These are phyloP conservation scores for Furcasterigmium sp. DNA, from an alignment of 2,329 filamentous ascomycete species.

Conservation along the genomic window DNA sequence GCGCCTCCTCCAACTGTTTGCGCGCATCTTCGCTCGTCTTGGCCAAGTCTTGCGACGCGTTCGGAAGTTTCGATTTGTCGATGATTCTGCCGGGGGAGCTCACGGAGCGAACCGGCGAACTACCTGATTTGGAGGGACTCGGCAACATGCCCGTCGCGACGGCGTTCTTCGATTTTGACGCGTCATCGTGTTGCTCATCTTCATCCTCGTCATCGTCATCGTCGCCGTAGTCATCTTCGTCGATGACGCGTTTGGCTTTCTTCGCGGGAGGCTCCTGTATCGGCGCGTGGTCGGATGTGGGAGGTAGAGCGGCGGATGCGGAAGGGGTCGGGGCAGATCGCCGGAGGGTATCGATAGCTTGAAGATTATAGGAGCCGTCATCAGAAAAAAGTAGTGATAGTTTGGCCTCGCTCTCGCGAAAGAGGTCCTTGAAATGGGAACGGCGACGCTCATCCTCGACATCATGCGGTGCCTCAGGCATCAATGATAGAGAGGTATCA, in stretches of 20 bases:
- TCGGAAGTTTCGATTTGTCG: slow-evolving; percentile 47
- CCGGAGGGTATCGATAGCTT: slow-evolving; percentile 49
- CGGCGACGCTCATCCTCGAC: slow-evolving; percentile 66
- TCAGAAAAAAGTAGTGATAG: slow-evolving; percentile 69
- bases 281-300: slow-evolving; percentile 53
- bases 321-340: slow-evolving; percentile 32
- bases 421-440: slow-evolving; percentile 71
- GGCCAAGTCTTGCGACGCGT: slow-evolving; percentile 44
- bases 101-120: slow-evolving; percentile 58
- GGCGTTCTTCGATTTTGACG: slow-evolving; percentile 45
- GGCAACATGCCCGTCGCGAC: slow-evolving; percentile 54
- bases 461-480: slow-evolving; percentile 58
- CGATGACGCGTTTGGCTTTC: slow-evolving; percentile 70
- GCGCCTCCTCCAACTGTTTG: slow-evolving; percentile 88
- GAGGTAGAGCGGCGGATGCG: slow-evolving; percentile 50
- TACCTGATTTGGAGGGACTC: slow-evolving; percentile 66
- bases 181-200: slow-evolving; percentile 51
- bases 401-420: slow-evolving; percentile 69
- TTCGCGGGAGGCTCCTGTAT: slow-evolving; percentile 62
- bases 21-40: slow-evolving; percentile 83
- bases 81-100: slow-evolving; percentile 53
- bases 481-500: slow-evolving; percentile 42
- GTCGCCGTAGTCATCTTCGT: slow-evolving; percentile 81
- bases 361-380: slow-evolving; percentile 46
- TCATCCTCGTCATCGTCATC: slow-evolving; percentile 74